These are phyloP conservation scores for Gentiana dahurica DNA, from an alignment of 257 asterid species.

Conservation along the genomic window DNA sequence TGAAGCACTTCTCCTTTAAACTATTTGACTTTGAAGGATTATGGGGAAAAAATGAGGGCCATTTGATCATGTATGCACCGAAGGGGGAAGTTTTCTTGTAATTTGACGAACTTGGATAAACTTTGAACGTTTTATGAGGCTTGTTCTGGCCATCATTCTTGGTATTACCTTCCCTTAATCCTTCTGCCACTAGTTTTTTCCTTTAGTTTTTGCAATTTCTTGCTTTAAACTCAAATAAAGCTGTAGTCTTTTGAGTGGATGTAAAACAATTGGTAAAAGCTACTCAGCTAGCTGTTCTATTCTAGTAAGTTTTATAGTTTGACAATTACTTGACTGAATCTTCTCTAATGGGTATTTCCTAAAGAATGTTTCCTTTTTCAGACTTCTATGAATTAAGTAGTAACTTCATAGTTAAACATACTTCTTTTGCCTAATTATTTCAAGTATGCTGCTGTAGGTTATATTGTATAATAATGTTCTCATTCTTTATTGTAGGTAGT, in stretches of 20 bases:
- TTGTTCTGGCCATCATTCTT: neutral
- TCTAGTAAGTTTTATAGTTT: too few species aligned
- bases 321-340: too few species aligned
- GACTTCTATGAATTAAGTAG: neutral
- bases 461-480: conserved; percentile 12
- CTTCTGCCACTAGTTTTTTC: neutral
- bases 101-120: neutral
- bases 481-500: conserved; percentile 58
- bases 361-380: neutral
- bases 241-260: neutral
- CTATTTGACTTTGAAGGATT: neutral
- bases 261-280: neutral
- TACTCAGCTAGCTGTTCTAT: neutral
- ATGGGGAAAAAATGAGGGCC: neutral
- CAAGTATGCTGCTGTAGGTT: neutral
- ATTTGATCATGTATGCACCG: neutral
- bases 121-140: too few species aligned
- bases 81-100: neutral
- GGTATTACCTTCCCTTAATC: neutral
- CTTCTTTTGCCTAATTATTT: conserved; percentile 2
- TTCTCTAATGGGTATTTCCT: too few species aligned
- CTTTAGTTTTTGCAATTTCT: neutral
- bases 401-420: neutral
- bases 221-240: neutral
- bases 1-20: neutral